Evolutionary conservation across 495 filamentous ascomycete genomes (phyloP), one percentile per base, ranked within the genome.

Genomic region (Neurospora sp.): DNA sequence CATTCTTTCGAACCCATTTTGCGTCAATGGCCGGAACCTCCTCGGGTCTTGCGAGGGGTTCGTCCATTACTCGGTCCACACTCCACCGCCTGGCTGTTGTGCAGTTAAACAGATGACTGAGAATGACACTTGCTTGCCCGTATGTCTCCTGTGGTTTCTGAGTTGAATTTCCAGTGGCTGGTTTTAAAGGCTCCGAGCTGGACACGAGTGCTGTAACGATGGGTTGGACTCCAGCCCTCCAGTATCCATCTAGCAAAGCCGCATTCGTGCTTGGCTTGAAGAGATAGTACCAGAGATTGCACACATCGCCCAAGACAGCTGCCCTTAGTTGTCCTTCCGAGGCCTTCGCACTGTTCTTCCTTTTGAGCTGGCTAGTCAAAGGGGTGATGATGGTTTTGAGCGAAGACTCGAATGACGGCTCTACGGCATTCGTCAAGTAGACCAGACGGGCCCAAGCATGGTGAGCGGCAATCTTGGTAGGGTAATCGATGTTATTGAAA

Each of bases 401-500:
- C 71, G 92, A 83, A 35, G 84, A 87, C 2, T 78, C 80, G 38
- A 86, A 84, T 0, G 92, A 91, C 3, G 85, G 83, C 68, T 89
- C 87, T 71, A 89, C 87, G 2, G 89, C 85, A 68, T 88, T 85
- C 61, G 91, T 82, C 18, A 88, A 88, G 75, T 89, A 96, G 65
- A 97, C 87, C 45, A 98, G 87, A 48, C 91, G 89, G 76, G 90
- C 92, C 93, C 94, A 98, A 8, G 93, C 93, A 35, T 89, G 79
- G 73, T 93, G 92, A 31, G 94, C 93, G 73, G 94, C 90, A 6
- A 88, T 82, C 75, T 91, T 94, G 69, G 92, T 91, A 1, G 86
- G 82, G 1, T 86, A 80, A 72, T 97, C 92, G 70, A 86, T 88
- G 78, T 89, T 91, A 75, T 97, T 97, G 83, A 97, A 93, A 77